Evolutionary conservation across 2,329 filamentous ascomycete genomes (phyloP).

Genomic region (Botrytis paeoniae): DNA sequence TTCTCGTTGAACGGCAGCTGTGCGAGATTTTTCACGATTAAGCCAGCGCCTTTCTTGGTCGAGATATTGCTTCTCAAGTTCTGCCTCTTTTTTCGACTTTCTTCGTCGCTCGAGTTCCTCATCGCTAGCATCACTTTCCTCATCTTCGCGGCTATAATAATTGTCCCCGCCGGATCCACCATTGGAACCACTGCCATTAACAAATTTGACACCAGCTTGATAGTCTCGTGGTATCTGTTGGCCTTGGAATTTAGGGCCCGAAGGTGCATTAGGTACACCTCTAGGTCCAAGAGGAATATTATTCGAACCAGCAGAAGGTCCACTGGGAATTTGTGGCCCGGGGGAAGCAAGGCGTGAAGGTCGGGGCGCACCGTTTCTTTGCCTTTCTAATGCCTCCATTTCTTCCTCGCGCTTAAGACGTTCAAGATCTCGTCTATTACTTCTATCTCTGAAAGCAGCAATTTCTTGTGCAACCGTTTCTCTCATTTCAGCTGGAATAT

Average conservation of each 20-base stretch:
- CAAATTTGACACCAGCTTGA: constrained; percentile 75
- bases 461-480: constrained; percentile 94
- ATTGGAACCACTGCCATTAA: constrained; percentile 72
- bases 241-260: constrained; percentile 62
- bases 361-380: constrained; percentile 64
- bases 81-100: constrained; percentile 66
- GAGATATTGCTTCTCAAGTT: constrained; percentile 75
- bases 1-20: constrained; percentile 82
- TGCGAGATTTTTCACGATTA: constrained; percentile 80
- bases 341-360: constrained; percentile 70
- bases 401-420: constrained; percentile 86
- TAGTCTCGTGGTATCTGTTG: constrained; percentile 66
- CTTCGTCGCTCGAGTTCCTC: constrained; percentile 76
- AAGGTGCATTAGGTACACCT: constrained; percentile 70
- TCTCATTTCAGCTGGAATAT: constrained; percentile 94
- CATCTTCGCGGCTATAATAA: constrained; percentile 67
- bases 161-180: constrained; percentile 46
- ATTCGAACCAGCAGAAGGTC: constrained; percentile 63
- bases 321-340: constrained; percentile 50
- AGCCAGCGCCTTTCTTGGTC: constrained; percentile 89
- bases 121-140: constrained; percentile 85
- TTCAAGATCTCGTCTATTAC: constrained; percentile 83
- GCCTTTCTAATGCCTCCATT: constrained; percentile 80
- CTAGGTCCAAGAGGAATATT: constrained; percentile 74
- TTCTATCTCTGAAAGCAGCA: constrained; percentile 87